Percentiles rank a stretch among this genome's conserved stretches.
Conservation (phyloP, 2,329 filamentous ascomycete species). For the Colletotrichum costaricense region DNA sequence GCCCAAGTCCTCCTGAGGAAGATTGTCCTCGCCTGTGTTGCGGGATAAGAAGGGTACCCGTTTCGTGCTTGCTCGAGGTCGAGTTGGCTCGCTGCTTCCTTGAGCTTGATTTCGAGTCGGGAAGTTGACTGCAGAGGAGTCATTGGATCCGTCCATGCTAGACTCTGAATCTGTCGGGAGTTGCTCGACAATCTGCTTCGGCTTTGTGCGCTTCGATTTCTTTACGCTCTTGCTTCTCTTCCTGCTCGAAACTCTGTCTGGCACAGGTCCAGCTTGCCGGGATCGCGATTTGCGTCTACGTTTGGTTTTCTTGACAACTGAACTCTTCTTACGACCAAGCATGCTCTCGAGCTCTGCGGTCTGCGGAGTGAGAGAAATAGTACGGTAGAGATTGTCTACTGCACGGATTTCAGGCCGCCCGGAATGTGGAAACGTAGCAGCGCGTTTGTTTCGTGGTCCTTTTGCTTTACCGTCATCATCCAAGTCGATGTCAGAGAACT, state of each 20-base stretch:
- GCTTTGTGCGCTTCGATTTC: slow-evolving; percentile 6
- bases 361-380: slow-evolving; percentile 26
- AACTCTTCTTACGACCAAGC: slow-evolving; percentile 16
- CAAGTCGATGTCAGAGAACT: slow-evolving; percentile 20
- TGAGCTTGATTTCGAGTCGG: slow-evolving; percentile 29
- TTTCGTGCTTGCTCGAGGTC: slow-evolving; percentile 23
- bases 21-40: slow-evolving; percentile 37
- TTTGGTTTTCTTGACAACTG: background rate
- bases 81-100: slow-evolving; percentile 33
- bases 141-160: slow-evolving; percentile 31
- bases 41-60: slow-evolving; percentile 14
- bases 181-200: slow-evolving; percentile 17
- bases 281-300: background rate
- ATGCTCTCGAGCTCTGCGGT: background rate
- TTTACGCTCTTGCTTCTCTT: background rate
- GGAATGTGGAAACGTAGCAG: slow-evolving; percentile 20
- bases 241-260: slow-evolving; percentile 31
- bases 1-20: slow-evolving; percentile 41
- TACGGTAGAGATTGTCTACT: slow-evolving; percentile 29
- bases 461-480: background rate
- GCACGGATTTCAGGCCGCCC: slow-evolving; percentile 39
- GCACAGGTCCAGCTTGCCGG: slow-evolving; percentile 7
- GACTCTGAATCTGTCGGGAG: slow-evolving; percentile 3
- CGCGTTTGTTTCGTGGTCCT: background rate
- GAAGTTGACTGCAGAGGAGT: slow-evolving; percentile 33